Base-by-base conservation (phyloP, 345 rosid genomes). In the Bruguiera gymnorhiza region DNA sequence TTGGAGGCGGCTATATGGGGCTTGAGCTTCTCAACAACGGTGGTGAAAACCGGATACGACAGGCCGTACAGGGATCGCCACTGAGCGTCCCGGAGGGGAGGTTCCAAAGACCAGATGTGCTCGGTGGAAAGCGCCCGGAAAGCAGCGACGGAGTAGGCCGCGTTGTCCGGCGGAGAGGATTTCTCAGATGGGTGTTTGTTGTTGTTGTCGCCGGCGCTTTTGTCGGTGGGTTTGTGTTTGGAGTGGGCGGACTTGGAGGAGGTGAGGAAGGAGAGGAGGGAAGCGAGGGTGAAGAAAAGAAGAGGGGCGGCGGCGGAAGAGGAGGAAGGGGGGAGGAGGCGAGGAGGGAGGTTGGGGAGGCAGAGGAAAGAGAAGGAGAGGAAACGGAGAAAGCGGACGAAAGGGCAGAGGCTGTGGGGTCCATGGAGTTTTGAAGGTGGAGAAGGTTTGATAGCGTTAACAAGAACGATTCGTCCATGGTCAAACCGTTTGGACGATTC, bases 61-160 rank as follows among this genome's bases (percentile, higher is more conserved):
- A 95, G 83, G 4, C 99, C 99, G 80, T 89, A 92, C 19, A 90
- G 69, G 2, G 97, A 86, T 6, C 96, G 79, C 97, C 99, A 92
- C 15, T 84, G 96, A 16, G 96, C 93, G 62, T 92, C 97, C 20
- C 97, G 92, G 62, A 82, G 83, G 50, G 90, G 97, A 58, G 89
- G 78, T 64, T 91, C 97, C 21, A 88, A 72, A 7, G 90, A 79
- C 96, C 96, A 92, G 82, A 90, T 87, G 83, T 87, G 97, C 62
- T 92, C 99, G 43, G 88, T 85, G 67, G 97, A 82, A 78, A 95
- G 91, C 53, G 98, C 91, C 24, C 90, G 96, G 86, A 92, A 95
- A 60, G 97, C 89, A 3, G 97, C 57, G 77, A 95, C 87, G 71
- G 94, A 88, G 79, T 81, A 88, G 56, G 86, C 86, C 29, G 91